These are phyloP conservation scores for Phlebiopsis flavidoalba DNA, from an alignment of 768 basidiomycete species.

Conservation along the genomic window DNA sequence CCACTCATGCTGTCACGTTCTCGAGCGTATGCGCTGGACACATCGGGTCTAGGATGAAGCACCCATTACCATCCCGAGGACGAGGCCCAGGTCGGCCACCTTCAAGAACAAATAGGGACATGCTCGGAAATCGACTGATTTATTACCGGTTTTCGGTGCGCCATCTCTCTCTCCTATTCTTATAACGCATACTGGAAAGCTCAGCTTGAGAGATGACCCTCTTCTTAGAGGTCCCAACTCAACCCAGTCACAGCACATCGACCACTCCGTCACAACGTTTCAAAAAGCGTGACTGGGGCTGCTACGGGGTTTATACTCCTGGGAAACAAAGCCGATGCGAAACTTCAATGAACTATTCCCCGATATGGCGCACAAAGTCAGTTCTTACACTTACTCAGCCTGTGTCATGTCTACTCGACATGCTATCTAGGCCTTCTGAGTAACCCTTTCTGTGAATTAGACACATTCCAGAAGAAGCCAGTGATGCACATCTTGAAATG, in stretches of 20 bases:
- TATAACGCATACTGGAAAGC: not conserved
- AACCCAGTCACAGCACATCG: conserved; percentile 45
- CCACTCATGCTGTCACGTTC: not conserved
- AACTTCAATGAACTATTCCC: conserved; percentile 94
- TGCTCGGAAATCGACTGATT: conserved; percentile 70
- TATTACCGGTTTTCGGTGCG: conserved; percentile 45
- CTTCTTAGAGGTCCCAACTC: conserved; percentile 49
- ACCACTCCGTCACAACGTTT: conserved; percentile 40
- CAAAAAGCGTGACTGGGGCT: conserved; percentile 93
- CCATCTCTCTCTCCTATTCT: not conserved
- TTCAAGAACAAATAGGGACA: conserved; percentile 8
- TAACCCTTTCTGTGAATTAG: conserved; percentile 99
- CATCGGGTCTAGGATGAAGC: conserved; percentile 8
- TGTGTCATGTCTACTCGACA: not conserved
- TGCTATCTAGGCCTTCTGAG: conserved; percentile 37
- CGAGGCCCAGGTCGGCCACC: not conserved
- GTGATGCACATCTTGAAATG: conserved; percentile 95
- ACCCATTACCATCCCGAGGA: conserved; percentile 14
- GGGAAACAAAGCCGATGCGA: conserved; percentile 76
- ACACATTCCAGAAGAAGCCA: conserved; percentile 98
- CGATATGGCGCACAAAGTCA: conserved; percentile 91
- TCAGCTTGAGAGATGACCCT: not conserved
- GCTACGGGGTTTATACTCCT: conserved; percentile 96
- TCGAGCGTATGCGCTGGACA: not conserved
- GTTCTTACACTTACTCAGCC: not conserved